A percentile compares a stretch with the other conserved stretches of the same genome.
Evolutionary conservation across 2,329 filamentous ascomycete genomes (phyloP).

Genomic region (Curvularia eragrostidis): DNA sequence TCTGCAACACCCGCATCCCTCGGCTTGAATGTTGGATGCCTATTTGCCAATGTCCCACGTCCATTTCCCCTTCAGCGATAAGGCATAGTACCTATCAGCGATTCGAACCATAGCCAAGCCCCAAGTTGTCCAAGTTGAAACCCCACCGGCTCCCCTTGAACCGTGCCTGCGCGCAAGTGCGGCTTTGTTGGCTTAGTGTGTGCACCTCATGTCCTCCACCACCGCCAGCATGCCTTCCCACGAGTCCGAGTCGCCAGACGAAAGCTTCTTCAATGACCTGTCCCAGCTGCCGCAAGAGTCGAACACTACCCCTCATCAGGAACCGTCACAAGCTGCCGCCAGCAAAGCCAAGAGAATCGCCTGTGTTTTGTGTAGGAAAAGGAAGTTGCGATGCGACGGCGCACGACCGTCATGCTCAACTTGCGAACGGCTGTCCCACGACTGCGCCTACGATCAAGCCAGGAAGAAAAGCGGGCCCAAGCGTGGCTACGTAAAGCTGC

Average conservation of each 20-base stretch:
- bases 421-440: constrained; percentile 83
- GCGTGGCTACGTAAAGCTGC: constrained; percentile 89
- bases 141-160: constrained; percentile 1
- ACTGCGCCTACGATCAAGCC: constrained; percentile 90
- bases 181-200: constrained; percentile 8
- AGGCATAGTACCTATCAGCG: constrained; percentile 4
- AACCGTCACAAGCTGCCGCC: constrained; percentile 54
- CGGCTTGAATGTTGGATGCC: constrained; percentile 18
- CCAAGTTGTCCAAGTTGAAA: constrained; percentile 4
- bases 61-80: constrained; percentile 6
- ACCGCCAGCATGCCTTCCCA: constrained; percentile 39
- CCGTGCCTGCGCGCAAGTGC: constrained; percentile 30
- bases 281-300: constrained; percentile 52
- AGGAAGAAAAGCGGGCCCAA: constrained; percentile 94
- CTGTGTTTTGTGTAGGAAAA: constrained; percentile 90
- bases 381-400: constrained; percentile 91
- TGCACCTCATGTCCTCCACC: constrained; percentile 13
- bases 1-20: constrained; percentile 8
- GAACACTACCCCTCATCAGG: constrained; percentile 51
- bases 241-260: constrained; percentile 50
- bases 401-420: constrained; percentile 84
- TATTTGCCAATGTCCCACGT: constrained; percentile 11
- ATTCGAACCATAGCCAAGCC: neutral
- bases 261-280: constrained; percentile 64
- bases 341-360: constrained; percentile 80